phyloP scores from a whole-genome alignment of 805 yeast genomes.

The Yamadazyma sp. region DNA sequence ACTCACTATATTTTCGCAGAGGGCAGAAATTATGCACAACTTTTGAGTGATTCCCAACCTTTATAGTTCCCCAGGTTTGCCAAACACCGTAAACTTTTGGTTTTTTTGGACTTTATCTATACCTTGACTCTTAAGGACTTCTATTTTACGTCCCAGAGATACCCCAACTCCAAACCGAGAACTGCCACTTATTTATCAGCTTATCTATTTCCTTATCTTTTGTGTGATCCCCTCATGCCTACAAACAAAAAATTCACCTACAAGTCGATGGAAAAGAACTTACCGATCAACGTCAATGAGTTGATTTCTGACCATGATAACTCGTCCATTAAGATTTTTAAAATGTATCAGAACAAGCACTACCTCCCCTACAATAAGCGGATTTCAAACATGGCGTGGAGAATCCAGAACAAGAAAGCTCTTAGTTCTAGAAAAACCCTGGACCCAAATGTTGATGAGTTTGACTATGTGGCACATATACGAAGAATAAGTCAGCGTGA shows the following conservation, averaged over 20 bases:
- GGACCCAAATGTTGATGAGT: conserved; percentile 39
- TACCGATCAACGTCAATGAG: conserved; percentile 18
- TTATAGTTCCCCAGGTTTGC: conserved; percentile 5
- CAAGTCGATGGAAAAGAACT: conserved; percentile 13
- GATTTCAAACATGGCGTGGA: conserved; percentile 45
- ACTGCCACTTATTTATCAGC: too few relatives aligned
- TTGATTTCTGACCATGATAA: conserved; percentile 35
- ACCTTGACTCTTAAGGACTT: too few relatives aligned
- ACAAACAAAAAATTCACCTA: conserved; percentile 15
- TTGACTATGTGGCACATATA: conserved; percentile 48
- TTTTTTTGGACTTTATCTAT: too few relatives aligned
- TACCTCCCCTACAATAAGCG: conserved; percentile 44
- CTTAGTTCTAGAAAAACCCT: neutral
- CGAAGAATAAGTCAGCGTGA: conserved; percentile 42
- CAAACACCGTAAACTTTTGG: neutral
- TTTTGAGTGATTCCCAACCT: too few relatives aligned
- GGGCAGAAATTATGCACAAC: too few relatives aligned
- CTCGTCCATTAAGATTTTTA: conserved; percentile 35
- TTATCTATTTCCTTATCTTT: too few relatives aligned
- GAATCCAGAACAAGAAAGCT: conserved; percentile 41
- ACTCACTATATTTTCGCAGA: conserved; percentile 1
- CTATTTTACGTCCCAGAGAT: too few relatives aligned
- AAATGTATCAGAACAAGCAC: conserved; percentile 42
- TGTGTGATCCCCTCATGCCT: conserved; percentile 8
- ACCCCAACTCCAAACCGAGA: too few relatives aligned